Conservation (phyloP, 805 yeast genomes). For the Hanseniaspora thailandica region DNA sequence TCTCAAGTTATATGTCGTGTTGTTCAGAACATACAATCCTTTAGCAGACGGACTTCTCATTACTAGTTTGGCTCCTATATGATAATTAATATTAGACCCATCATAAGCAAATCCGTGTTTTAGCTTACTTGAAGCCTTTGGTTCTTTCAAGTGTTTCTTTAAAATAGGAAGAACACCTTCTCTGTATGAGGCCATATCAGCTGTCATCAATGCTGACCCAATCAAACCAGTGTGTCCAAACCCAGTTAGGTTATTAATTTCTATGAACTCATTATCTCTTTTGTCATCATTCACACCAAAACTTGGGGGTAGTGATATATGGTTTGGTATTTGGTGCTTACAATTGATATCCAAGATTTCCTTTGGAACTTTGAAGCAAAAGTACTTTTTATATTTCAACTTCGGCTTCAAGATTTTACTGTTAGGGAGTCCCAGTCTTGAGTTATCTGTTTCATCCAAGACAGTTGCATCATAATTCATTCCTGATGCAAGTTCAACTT, state of each 20-base stretch:
- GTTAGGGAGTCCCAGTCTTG: conserved; percentile 33
- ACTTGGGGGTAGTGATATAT: conserved; percentile 32
- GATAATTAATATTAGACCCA: conserved; percentile 1
- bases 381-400: conserved; percentile 41
- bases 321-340: conserved; percentile 30
- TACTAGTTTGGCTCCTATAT: conserved; percentile 18
- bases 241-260: conserved; percentile 35
- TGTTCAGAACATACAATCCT: conserved; percentile 20
- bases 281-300: conserved; percentile 29
- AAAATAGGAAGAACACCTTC: background rate
- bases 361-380: conserved; percentile 45
- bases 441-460: conserved; percentile 23
- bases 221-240: conserved; percentile 41
- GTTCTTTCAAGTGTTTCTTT: conserved; percentile 17
- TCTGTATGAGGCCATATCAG: conserved; percentile 29
- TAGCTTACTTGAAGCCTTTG: conserved; percentile 20
- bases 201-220: conserved; percentile 44
- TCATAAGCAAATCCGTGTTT: conserved; percentile 6
- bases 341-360: conserved; percentile 43
- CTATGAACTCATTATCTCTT: conserved; percentile 22
- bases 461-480: conserved; percentile 34
- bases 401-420: conserved; percentile 38
- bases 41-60: conserved; percentile 12
- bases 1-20: conserved; percentile 20
- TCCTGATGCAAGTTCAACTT: conserved; percentile 20